Conservation (phyloP, 2,329 filamentous ascomycete species). For the Microdochium bolleyi region DNA sequence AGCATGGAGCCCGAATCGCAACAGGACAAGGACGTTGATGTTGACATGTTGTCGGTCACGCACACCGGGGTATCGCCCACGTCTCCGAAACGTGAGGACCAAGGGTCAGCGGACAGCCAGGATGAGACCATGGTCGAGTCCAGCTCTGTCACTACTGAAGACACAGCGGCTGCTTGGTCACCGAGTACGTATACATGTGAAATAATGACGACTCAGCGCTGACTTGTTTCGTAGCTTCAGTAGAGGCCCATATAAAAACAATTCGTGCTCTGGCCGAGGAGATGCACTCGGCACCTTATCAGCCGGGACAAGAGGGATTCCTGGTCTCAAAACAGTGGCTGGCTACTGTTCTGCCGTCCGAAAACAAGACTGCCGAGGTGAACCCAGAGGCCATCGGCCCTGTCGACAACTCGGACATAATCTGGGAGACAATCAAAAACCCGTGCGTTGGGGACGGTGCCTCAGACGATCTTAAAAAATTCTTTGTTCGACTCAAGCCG, state of each 20-base stretch:
- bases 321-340: slow-evolving; percentile 78
- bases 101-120: neutral
- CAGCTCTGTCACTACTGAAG: slow-evolving; percentile 1
- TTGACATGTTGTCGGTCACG: slow-evolving; percentile 33
- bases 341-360: slow-evolving; percentile 59
- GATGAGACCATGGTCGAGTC: slow-evolving; percentile 1
- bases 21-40: slow-evolving; percentile 30
- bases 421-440: slow-evolving; percentile 51
- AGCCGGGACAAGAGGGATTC: slow-evolving; percentile 68
- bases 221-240: slow-evolving; percentile 22
- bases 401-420: slow-evolving; percentile 80
- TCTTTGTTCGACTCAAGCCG: slow-evolving; percentile 67
- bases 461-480: slow-evolving; percentile 22
- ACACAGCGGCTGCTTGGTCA: slow-evolving; percentile 1
- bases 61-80: slow-evolving; percentile 7
- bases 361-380: slow-evolving; percentile 45
- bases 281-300: slow-evolving; percentile 41
- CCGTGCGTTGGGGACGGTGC: slow-evolving; percentile 26
- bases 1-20: slow-evolving; percentile 46
- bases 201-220: neutral
- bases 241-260: slow-evolving; percentile 66
- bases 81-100: slow-evolving; percentile 5
- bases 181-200: slow-evolving; percentile 1
- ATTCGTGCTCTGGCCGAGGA: slow-evolving; percentile 56
- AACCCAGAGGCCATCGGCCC: slow-evolving; percentile 62